Evolutionary conservation across 2,329 filamentous ascomycete genomes (phyloP).

Genomic region (Pezicula radicicola): DNA sequence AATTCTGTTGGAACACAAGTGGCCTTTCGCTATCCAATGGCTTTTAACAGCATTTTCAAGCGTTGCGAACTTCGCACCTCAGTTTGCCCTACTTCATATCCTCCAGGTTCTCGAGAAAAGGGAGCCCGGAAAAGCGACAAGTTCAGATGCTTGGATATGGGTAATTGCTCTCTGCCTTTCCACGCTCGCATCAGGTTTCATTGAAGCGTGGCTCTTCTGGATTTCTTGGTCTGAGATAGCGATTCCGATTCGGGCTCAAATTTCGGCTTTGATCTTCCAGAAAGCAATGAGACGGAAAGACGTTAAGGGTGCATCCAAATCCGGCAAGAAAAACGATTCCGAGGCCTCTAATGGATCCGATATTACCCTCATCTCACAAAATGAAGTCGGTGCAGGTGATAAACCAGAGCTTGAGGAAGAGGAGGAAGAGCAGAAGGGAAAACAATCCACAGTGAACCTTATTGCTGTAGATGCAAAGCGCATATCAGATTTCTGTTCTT

Average conservation of each 20-base stretch:
- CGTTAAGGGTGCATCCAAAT: constrained; percentile 58
- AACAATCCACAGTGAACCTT: constrained; percentile 73
- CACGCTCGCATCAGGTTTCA: constrained; percentile 49
- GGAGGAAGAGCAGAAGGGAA: constrained; percentile 52
- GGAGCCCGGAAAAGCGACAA: constrained; percentile 39
- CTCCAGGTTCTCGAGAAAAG: constrained; percentile 61
- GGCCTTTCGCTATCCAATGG: constrained; percentile 56
- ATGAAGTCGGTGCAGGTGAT: constrained; percentile 21
- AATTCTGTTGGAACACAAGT: constrained; percentile 55
- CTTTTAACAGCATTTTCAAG: constrained; percentile 39
- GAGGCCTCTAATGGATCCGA: constrained; percentile 19
- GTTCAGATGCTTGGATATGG: constrained; percentile 62
- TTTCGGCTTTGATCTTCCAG: constrained; percentile 71
- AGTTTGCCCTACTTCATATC: constrained; percentile 65
- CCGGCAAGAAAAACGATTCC: constrained; percentile 32
- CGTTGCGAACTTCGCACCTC: constrained; percentile 60
- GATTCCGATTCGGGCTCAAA: constrained; percentile 65
- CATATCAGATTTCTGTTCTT: constrained; percentile 65
- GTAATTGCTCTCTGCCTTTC: constrained; percentile 61
- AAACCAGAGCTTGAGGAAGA: constrained; percentile 33
- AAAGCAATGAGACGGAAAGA: constrained; percentile 78
- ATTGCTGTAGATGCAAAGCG: constrained; percentile 74
- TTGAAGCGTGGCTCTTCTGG: constrained; percentile 68
- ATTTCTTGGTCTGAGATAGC: constrained; percentile 59
- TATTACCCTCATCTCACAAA: constrained; percentile 20